Evolutionary conservation across 2,329 filamentous ascomycete species (phyloP).

Genomic region (Fragosphaeria purpurea): DNA sequence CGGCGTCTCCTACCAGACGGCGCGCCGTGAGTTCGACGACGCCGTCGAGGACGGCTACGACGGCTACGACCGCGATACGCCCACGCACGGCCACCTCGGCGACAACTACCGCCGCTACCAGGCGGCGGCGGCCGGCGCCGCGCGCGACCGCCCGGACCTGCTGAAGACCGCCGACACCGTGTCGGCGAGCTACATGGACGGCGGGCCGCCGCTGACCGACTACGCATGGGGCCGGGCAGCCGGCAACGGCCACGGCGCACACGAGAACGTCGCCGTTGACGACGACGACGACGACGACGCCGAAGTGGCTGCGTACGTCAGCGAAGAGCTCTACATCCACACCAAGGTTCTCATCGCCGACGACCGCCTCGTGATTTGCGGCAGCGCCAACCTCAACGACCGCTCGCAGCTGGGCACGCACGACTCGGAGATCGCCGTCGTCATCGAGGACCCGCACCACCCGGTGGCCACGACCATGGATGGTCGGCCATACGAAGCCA

Average conservation of each 20-base stretch:
- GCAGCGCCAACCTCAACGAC: slow-evolving; percentile 51
- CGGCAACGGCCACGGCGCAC: slow-evolving; percentile 24
- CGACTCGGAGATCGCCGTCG: slow-evolving; percentile 80
- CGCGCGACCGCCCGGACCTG: slow-evolving; percentile 1
- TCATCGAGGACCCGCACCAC: slow-evolving; percentile 64
- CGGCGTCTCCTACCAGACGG: slow-evolving; percentile 59
- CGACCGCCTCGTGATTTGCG: slow-evolving; percentile 72
- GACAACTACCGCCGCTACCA: slow-evolving; percentile 62
- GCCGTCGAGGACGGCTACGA: slow-evolving; percentile 38
- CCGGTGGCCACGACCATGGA: slow-evolving; percentile 64
- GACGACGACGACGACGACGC: slow-evolving; percentile 27
- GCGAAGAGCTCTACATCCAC: slow-evolving; percentile 53
- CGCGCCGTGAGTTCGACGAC: slow-evolving; percentile 53
- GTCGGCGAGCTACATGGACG: slow-evolving; percentile 72
- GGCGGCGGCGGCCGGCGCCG: slow-evolving; percentile 44
- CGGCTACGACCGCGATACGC: slow-evolving; percentile 17
- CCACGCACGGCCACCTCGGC: slow-evolving; percentile 21
- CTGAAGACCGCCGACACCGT: slow-evolving; percentile 56
- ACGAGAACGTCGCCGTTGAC: background rate
- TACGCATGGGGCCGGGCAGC: slow-evolving; percentile 36
- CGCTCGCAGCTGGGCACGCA: slow-evolving; percentile 72
- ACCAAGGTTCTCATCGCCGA: slow-evolving; percentile 71
- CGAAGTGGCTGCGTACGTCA: slow-evolving; percentile 52
- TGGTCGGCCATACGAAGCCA: slow-evolving; percentile 58
- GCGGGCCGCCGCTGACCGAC: slow-evolving; percentile 56